Evolutionary conservation across 306 rosid genomes (phyloP).

Genomic region (Mucuna pruriens): DNA sequence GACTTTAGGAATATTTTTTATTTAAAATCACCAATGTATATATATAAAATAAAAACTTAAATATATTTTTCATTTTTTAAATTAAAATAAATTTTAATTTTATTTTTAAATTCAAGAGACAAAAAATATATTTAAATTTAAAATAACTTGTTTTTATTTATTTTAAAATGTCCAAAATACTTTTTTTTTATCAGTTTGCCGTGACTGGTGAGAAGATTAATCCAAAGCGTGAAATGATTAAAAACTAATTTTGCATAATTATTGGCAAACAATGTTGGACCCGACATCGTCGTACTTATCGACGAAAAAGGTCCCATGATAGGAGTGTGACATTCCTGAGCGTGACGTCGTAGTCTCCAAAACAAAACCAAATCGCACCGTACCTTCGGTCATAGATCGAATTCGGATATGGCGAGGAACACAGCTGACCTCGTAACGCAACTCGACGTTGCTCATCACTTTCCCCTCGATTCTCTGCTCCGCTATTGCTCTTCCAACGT

Average conservation of each 20-base stretch:
- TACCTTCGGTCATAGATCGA: not conserved
- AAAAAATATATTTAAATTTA: too few species aligned
- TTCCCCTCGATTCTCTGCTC: conserved; percentile 60
- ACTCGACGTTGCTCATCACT: conserved; percentile 47
- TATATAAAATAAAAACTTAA: too few species aligned
- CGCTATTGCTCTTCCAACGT: conserved; percentile 72
- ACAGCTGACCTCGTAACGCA: conserved; percentile 47
- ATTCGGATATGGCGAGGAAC: conserved; percentile 48
- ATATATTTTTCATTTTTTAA: too few species aligned
- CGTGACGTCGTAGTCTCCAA: not conserved
- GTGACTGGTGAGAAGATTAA: not conserved
- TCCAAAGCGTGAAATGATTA: not conserved
- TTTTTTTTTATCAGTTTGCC: not conserved
- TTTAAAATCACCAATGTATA: too few species aligned
- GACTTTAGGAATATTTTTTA: too few species aligned
- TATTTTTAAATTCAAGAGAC: too few species aligned
- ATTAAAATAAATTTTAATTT: too few species aligned
- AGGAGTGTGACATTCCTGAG: not conserved
- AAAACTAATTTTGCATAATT: not conserved
- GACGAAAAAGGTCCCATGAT: not conserved
- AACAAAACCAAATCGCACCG: too few species aligned
- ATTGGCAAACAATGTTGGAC: not conserved
- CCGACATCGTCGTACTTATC: not conserved
- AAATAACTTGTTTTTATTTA: too few species aligned
- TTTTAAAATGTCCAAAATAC: not conserved